Evolutionary conservation across 345 rosid genomes (phyloP).

Genomic region (Eucalyptus fibrosa): DNA sequence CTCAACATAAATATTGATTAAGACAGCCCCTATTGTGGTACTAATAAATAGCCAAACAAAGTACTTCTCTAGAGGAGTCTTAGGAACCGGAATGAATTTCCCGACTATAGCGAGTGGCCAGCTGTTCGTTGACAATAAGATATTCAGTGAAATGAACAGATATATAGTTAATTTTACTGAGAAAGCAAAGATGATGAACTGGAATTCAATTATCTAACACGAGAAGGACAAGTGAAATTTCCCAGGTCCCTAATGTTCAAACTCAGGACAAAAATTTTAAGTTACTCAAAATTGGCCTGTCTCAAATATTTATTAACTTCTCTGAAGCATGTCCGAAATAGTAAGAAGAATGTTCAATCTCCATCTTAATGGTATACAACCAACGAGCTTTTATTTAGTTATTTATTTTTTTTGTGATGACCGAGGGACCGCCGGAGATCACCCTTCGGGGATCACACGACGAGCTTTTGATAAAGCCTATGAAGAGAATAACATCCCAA

Average conservation of each 20-base stretch:
- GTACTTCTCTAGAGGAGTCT: slow-evolving; percentile 45
- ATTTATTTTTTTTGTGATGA: too few relatives aligned
- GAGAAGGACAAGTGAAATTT: background rate
- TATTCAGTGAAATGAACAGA: background rate
- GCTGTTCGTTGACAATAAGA: slow-evolving; percentile 14
- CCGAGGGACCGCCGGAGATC: too few relatives aligned
- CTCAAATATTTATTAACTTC: background rate
- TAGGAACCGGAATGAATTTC: slow-evolving; percentile 74
- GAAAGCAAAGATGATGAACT: background rate
- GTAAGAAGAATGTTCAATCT: background rate
- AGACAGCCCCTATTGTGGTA: too few relatives aligned
- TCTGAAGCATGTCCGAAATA: background rate
- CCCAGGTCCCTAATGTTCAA: background rate
- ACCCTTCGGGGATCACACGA: too few relatives aligned
- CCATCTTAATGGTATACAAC: background rate
- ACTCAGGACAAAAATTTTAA: background rate
- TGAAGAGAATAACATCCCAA: background rate
- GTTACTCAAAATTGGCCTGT: background rate
- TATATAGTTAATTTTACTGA: background rate
- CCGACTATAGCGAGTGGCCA: slow-evolving; percentile 92
- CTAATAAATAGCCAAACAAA: slow-evolving; percentile 10
- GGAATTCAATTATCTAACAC: background rate
- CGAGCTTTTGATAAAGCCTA: background rate
- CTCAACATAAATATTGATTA: too few relatives aligned
- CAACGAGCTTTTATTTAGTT: too few relatives aligned